Percentiles rank a stretch among this genome's conserved stretches.
Evolutionary conservation across 164 flowering plant species (phyloP).

Genomic region (Berberis vulgaris): DNA sequence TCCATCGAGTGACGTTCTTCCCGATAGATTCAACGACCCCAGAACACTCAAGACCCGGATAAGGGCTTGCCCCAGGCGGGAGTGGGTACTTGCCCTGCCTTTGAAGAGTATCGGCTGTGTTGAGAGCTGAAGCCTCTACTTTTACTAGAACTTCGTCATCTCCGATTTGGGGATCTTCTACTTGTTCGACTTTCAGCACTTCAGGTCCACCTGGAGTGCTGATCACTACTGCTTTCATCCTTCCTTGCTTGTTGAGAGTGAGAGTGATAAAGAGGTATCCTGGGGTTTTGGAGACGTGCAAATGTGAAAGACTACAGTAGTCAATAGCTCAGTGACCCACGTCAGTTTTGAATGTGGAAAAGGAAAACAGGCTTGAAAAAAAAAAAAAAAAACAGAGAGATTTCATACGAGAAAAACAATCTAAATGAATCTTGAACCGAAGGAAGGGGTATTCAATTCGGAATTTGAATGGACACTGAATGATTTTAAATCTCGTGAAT

Average conservation of each 20-base stretch:
- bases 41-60: slow-evolving; percentile 83
- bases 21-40: slow-evolving; percentile 72
- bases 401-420: no score
- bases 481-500: no score
- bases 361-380: no score
- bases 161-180: slow-evolving; percentile 56
- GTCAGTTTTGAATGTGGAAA: no score
- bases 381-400: no score
- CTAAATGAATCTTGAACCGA: no score
- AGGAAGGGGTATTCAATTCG: no score
- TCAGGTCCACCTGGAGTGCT: slow-evolving; percentile 68
- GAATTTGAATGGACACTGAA: no score
- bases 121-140: slow-evolving; percentile 68
- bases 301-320: no score
- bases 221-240: slow-evolving; percentile 84
- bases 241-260: not conserved
- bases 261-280: not conserved
- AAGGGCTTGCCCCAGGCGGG: slow-evolving; percentile 56
- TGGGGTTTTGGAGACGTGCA: no score
- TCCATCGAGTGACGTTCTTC: slow-evolving; percentile 64
- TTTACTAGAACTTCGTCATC: slow-evolving; percentile 75
- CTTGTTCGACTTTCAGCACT: slow-evolving; percentile 63
- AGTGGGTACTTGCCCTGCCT: slow-evolving; percentile 58
- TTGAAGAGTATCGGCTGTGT: slow-evolving; percentile 71
- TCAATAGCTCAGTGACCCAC: no score